Base-by-base conservation (phyloP, 805 yeast species). In the Yarrowia osloensis region DNA sequence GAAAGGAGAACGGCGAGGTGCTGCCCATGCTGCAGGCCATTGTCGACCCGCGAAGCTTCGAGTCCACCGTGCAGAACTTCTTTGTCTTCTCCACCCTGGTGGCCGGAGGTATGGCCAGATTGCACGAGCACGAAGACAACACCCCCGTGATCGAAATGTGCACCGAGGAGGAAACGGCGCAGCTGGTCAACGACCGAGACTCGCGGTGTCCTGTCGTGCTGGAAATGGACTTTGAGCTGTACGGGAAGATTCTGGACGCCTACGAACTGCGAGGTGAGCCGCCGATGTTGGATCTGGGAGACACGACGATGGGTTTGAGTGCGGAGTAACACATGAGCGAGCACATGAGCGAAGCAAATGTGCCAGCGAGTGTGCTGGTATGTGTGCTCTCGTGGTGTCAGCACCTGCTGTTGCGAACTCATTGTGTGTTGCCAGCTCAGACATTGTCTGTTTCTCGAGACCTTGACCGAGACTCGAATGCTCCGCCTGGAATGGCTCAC, bases 31-130 rank as follows among this genome's bases (percentile, higher is more conserved):
- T 39, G 9, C 49, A 57, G 49, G 47, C 37, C 5, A 57, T 57
- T 5, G 7, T 57, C 7, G 63, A 57, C 4, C 63, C 63, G 6
- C 35, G 63, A 28, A 57, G 49, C 49, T 57, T 57, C 19, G 63
- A 57, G 24, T 39, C 63, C 1, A 57, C 63, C 21, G 63, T 57
- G 1, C 63, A 57, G 11, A 57, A 57, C 39, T 57, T 57, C 15
- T 57, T 57, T 13, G 63, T 57, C 28, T 57, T 57, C 21, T 57
- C 63, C 9, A 57, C 63, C 11, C 49, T 57, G 37, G 63, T 57
- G 15, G 47, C 63, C 19, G 47, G 49, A 40, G 63, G 63, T 6
- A 37, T 57, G 49, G 63, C 49, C 8, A n/a, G 19, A n/a, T 9
- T 57, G 49, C n/a, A 17, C 3, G 63, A 57, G n/a, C 5, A 29